Percentiles rank a stretch among this genome's conserved stretches.
phyloP scores from a whole-genome alignment of 2,329 filamentous ascomycete genomes.

The Fusarium vanettenii region DNA sequence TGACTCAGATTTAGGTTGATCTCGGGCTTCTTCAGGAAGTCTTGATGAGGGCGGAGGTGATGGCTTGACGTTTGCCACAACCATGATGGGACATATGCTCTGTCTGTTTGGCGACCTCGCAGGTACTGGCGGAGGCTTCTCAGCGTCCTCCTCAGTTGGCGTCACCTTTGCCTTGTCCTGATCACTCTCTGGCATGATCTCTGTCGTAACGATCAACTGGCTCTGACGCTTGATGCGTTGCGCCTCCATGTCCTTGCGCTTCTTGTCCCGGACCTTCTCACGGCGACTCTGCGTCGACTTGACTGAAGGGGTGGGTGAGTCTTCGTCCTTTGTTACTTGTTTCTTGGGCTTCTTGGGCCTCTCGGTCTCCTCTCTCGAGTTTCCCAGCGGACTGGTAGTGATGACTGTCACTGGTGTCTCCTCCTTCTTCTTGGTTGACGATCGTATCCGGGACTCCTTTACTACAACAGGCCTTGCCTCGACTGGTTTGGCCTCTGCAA shows the following conservation, averaged over 20 bases:
- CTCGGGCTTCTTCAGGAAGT: not conserved
- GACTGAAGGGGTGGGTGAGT: slow-evolving; percentile 30
- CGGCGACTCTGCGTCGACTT: slow-evolving; percentile 47
- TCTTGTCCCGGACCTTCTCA: slow-evolving; percentile 55
- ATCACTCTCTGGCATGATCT: not conserved
- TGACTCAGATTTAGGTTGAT: not conserved
- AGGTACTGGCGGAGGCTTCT: slow-evolving; percentile 26
- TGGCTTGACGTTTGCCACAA: slow-evolving; percentile 52
- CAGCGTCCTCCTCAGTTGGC: not conserved
- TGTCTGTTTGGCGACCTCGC: slow-evolving; percentile 30
- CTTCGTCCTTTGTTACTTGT: not conserved
- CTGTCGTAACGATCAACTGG: slow-evolving; percentile 7
- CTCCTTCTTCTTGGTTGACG: slow-evolving; percentile 15
- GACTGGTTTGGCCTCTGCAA: slow-evolving; percentile 20
- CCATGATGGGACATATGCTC: slow-evolving; percentile 53
- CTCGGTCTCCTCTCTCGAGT: not conserved
- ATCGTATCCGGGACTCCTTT: slow-evolving; percentile 24
- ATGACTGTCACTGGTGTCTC: slow-evolving; percentile 34
- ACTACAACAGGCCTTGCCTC: slow-evolving; percentile 18
- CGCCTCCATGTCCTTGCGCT: slow-evolving; percentile 54
- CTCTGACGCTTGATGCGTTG: slow-evolving; percentile 37
- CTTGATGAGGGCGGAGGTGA: slow-evolving; percentile 28
- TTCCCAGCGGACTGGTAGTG: slow-evolving; percentile 36
- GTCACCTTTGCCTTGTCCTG: slow-evolving; percentile 1
- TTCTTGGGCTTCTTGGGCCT: not conserved